Base-by-base conservation (phyloP, 768 basidiomycete species). In the Suillus spraguei region DNA sequence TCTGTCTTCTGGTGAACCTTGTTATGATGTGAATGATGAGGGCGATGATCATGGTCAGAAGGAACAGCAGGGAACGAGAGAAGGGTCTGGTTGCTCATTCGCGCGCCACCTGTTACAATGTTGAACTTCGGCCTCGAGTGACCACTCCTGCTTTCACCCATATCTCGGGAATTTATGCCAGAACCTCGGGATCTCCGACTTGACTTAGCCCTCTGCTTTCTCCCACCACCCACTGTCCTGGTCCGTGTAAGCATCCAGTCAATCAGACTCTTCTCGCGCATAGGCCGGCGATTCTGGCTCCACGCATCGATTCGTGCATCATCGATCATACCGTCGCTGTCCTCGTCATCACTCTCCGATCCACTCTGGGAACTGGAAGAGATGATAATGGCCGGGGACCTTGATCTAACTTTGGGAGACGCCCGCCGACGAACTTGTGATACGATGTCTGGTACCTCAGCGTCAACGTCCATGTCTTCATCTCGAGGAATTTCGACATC, bases 201-300 rank as follows among this genome's bases (percentile, higher is more conserved):
- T 58, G 56, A 41, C 56, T 58, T 58, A 9, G 16, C 24, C 63
- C 61, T 69, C 46, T 66, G 10, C 46, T 72, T 59, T 66, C 71
- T 61, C 50, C 63, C 46, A 60, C 44, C 55, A 17, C 42, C 60
- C 71, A 66, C 36, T 41, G 61, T 61, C 66, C 72, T 65, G 2
- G 82, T 81, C 54, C 82, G 79, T 16, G 79, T 77, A 55, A 92
- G 69, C 90, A 92, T 92, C 71, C 85, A 86, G 66, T 91, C 87
- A 54, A 92, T 89, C 59, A 89, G 71, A 68, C 79, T 85, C 71
- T 70, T 81, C 72, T 76, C 79, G 61, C 68, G 74, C 32, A 70
- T 71, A 24, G 71, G 70, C 10, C 65, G 68, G 60, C 68, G 72
- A 33, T 42, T 24, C 2, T 64, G 68, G 49, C 60, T 74, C 70